Percentiles rank a stretch among this genome's conserved stretches.
These are phyloP conservation scores for Fusarium liriodendri DNA, from an alignment of 2,329 filamentous ascomycete species.

Conservation along the genomic window DNA sequence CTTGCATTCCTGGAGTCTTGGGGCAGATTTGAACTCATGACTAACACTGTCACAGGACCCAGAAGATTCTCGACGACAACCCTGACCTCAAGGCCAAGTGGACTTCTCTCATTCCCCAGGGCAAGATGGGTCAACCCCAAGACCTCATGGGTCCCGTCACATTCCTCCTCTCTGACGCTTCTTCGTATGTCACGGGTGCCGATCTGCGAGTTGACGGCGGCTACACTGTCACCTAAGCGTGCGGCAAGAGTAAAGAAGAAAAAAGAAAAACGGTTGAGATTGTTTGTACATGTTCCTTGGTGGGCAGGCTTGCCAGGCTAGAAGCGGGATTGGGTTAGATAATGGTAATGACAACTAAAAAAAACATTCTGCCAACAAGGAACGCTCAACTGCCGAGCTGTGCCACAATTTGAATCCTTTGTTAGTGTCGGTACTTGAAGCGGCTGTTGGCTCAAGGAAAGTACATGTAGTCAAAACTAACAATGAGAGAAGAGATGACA, in stretches of 20 bases:
- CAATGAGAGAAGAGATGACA: neutral
- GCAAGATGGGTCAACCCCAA: constrained; percentile 91
- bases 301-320: constrained; percentile 23
- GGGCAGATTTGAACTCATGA: neutral
- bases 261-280: constrained; percentile 5
- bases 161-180: constrained; percentile 85
- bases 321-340: constrained; percentile 29
- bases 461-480: neutral
- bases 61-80: constrained; percentile 95
- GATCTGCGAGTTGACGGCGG: constrained; percentile 87
- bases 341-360: constrained; percentile 30
- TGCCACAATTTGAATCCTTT: neutral
- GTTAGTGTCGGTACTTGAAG: neutral
- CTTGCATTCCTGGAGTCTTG: neutral
- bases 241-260: neutral
- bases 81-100: constrained; percentile 90
- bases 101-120: constrained; percentile 91
- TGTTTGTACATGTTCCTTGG: constrained; percentile 7
- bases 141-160: constrained; percentile 95
- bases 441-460: neutral
- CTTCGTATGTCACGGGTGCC: constrained; percentile 76
- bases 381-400: neutral
- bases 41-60: constrained; percentile 68
- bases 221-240: constrained; percentile 79
- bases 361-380: neutral